phyloP scores from a whole-genome alignment of 345 rosid species.

The Hirschfeldia incana region DNA sequence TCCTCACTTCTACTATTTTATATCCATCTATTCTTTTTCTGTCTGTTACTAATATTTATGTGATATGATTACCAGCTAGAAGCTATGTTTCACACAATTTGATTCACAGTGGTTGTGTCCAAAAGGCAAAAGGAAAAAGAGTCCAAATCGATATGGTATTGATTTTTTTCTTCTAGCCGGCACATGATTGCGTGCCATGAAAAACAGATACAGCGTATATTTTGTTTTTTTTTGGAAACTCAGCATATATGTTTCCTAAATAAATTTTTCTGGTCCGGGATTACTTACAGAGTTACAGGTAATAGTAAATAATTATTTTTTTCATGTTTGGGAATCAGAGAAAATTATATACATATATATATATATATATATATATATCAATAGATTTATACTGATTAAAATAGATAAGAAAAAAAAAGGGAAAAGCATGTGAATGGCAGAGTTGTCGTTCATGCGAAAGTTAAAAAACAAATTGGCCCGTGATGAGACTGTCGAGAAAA shows the following conservation, averaged over 20 bases:
- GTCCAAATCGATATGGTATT: neutral
- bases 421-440: conserved; percentile 40
- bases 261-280: neutral
- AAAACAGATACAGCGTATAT: neutral
- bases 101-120: neutral
- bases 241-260: neutral
- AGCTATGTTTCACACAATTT: neutral
- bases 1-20: neutral
- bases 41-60: neutral
- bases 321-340: neutral
- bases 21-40: too few species aligned
- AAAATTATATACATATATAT: neutral
- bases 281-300: too few species aligned
- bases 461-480: conserved; percentile 29
- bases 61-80: neutral
- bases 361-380: neutral
- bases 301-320: neutral
- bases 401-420: conserved; percentile 30
- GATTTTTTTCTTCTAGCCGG: neutral
- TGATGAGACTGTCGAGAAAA: conserved; percentile 38
- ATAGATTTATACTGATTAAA: conserved; percentile 14
- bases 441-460: conserved; percentile 41
- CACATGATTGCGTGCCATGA: neutral
- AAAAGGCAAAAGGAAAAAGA: neutral
- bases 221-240: too few species aligned